A percentile compares a stretch with the other conserved stretches of the same genome.
Evolutionary conservation across 2,329 filamentous ascomycete species (phyloP).

Genomic region (Penicillium vulpinum): DNA sequence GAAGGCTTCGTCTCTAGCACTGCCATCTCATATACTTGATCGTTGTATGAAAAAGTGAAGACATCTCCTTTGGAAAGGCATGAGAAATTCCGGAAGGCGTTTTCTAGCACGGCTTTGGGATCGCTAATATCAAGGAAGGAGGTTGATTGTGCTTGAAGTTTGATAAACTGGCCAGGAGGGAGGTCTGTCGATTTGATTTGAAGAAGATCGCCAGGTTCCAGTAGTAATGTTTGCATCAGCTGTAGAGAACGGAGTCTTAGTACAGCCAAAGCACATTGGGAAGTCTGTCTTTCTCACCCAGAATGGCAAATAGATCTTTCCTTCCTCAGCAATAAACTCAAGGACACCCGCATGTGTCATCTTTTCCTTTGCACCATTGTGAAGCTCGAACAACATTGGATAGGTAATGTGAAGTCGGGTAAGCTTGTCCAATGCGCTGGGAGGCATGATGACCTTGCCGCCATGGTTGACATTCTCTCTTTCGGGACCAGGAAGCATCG

Average conservation of each 20-base stretch:
- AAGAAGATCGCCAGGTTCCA: slow-evolving; percentile 91
- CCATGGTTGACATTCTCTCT: slow-evolving; percentile 90
- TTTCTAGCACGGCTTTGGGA: slow-evolving; percentile 94
- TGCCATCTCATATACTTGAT: slow-evolving; percentile 87
- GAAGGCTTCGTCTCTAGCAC: slow-evolving; percentile 92
- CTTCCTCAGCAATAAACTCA: slow-evolving; percentile 97
- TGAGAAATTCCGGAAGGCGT: slow-evolving; percentile 93
- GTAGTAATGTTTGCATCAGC: slow-evolving; percentile 89
- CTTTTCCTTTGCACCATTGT: slow-evolving; percentile 77
- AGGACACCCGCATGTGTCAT: slow-evolving; percentile 92
- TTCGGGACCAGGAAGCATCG: slow-evolving; percentile 89
- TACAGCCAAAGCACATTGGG: slow-evolving; percentile 5
- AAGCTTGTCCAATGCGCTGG: slow-evolving; percentile 93
- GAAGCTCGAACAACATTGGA: slow-evolving; percentile 93
- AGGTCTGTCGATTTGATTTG: slow-evolving; percentile 95
- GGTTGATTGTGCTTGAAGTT: slow-evolving; percentile 89
- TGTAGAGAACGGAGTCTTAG: slow-evolving; percentile 38
- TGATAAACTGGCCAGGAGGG: slow-evolving; percentile 86
- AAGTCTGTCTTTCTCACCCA: slow-evolving; percentile 62
- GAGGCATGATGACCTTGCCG: slow-evolving; percentile 96
- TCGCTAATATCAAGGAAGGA: slow-evolving; percentile 96
- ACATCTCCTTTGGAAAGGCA: slow-evolving; percentile 90
- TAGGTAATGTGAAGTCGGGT: slow-evolving; percentile 95
- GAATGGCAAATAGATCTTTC: slow-evolving; percentile 90
- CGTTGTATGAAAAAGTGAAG: slow-evolving; percentile 96